These are phyloP conservation scores for Spathaspora hagerdaliae DNA, from an alignment of 805 yeast genomes.

Conservation along the genomic window DNA sequence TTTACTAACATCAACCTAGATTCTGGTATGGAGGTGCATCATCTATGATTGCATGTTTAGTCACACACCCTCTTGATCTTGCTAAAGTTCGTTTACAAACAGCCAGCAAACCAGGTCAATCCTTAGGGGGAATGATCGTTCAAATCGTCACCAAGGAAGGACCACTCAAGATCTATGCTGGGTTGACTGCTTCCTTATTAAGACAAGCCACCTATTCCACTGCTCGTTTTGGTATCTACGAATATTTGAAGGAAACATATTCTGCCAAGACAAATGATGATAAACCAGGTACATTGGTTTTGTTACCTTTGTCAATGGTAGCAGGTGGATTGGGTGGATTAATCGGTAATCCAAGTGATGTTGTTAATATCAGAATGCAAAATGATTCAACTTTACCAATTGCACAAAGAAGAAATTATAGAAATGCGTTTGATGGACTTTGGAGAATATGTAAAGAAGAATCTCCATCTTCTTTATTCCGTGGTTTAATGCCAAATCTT, in stretches of 20 bases:
- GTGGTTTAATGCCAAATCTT: slow-evolving; percentile 77
- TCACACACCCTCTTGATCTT: slow-evolving; percentile 79
- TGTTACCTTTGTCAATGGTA: slow-evolving; percentile 78
- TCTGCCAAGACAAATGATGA: slow-evolving; percentile 36
- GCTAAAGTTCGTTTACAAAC: slow-evolving; percentile 88
- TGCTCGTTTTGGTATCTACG: slow-evolving; percentile 84
- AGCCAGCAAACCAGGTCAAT: slow-evolving; percentile 62
- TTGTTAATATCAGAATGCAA: slow-evolving; percentile 87
- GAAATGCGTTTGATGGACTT: slow-evolving; percentile 76
- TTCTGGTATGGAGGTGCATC: slow-evolving; percentile 71
- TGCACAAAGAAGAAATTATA: slow-evolving; percentile 66
- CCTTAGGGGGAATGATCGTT: slow-evolving; percentile 56
- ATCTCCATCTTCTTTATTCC: slow-evolving; percentile 53
- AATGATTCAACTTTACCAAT: slow-evolving; percentile 70
- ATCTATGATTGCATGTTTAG: slow-evolving; percentile 61
- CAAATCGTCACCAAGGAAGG: slow-evolving; percentile 64
- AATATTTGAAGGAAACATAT: slow-evolving; percentile 56
- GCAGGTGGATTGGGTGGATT: slow-evolving; percentile 83
- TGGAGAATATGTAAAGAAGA: slow-evolving; percentile 57
- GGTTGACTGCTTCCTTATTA: slow-evolving; percentile 74
- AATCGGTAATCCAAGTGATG: slow-evolving; percentile 85
- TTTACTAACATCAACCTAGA: background rate
- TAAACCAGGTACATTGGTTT: slow-evolving; percentile 52
- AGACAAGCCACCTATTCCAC: slow-evolving; percentile 89
- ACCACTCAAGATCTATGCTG: slow-evolving; percentile 67